These are phyloP conservation scores for Lyophyllum semitale DNA, from an alignment of 768 basidiomycete genomes.

Conservation along the genomic window DNA sequence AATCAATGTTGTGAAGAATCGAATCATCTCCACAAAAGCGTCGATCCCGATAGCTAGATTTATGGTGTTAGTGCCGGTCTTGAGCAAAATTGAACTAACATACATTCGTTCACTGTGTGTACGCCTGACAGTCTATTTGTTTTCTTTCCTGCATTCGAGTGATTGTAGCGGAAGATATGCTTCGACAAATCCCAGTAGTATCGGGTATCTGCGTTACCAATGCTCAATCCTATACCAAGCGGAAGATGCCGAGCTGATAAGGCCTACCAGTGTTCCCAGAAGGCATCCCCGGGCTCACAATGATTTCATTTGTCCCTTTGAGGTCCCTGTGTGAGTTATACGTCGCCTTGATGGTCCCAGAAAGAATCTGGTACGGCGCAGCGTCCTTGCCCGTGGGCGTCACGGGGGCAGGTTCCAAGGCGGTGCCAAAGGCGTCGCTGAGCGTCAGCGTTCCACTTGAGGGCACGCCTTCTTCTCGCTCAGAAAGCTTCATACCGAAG, in stretches of 20 bases:
- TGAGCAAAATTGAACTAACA: slow-evolving; percentile 17
- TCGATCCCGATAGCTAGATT: slow-evolving; percentile 47
- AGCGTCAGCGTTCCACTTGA: slow-evolving; percentile 51
- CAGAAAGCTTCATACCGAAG: slow-evolving; percentile 47
- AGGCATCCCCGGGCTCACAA: slow-evolving; percentile 56
- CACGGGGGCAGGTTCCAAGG: slow-evolving; percentile 68
- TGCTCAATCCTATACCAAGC: not conserved
- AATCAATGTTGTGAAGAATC: slow-evolving; percentile 66
- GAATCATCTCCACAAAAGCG: slow-evolving; percentile 61
- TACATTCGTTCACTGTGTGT: slow-evolving; percentile 79
- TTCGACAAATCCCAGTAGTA: slow-evolving; percentile 58
- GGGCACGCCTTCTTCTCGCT: slow-evolving; percentile 21
- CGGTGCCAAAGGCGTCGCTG: slow-evolving; percentile 48
- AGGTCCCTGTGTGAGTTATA: slow-evolving; percentile 51
- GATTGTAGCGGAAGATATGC: slow-evolving; percentile 72
- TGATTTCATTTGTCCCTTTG: slow-evolving; percentile 34
- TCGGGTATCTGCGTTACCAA: slow-evolving; percentile 48
- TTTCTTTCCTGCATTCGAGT: slow-evolving; percentile 37
- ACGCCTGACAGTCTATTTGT: slow-evolving; percentile 38
- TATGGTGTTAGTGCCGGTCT: slow-evolving; percentile 9
- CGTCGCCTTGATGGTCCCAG: slow-evolving; percentile 66
- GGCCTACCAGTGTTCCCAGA: slow-evolving; percentile 57
- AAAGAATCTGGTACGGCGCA: slow-evolving; percentile 50
- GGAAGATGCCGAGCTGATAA: not conserved
- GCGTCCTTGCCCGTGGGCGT: slow-evolving; percentile 50